Conservation (phyloP, 2,329 filamentous ascomycete genomes). For the Chaetothyriales sp. region DNA sequence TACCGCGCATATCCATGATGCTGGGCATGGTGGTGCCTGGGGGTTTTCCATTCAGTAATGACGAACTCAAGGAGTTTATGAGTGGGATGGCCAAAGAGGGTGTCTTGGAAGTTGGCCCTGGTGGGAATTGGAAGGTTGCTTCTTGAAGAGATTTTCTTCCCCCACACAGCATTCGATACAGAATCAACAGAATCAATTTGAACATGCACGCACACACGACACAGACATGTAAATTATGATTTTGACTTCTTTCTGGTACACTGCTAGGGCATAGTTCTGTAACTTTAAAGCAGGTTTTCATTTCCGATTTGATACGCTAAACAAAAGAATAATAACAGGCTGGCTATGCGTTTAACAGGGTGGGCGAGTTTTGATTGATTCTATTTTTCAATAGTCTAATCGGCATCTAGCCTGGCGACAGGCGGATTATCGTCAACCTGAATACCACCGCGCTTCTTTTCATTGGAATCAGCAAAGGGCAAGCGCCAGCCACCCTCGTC, state of each 20-base stretch:
- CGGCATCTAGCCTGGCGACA: slow-evolving; percentile 61
- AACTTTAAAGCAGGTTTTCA: too few species aligned
- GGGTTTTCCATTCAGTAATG: slow-evolving; percentile 78
- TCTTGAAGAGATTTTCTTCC: not conserved
- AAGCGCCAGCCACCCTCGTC: slow-evolving; percentile 72
- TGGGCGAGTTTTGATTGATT: too few species aligned
- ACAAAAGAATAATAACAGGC: too few species aligned
- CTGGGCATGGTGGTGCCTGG: slow-evolving; percentile 81
- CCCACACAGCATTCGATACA: not conserved
- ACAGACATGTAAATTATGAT: too few species aligned
- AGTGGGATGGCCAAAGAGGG: slow-evolving; percentile 61
- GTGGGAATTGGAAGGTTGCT: slow-evolving; percentile 51
- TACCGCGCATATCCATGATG: slow-evolving; percentile 80
- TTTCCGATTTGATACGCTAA: too few species aligned
- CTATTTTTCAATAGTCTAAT: slow-evolving; percentile 34
- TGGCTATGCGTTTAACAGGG: too few species aligned
- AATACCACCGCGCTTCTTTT: slow-evolving; percentile 80
- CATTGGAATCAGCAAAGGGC: slow-evolving; percentile 65
- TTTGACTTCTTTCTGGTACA: too few species aligned
- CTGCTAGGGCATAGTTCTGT: too few species aligned
- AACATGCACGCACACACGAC: not conserved
- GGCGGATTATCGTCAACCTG: slow-evolving; percentile 73
- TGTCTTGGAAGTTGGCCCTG: slow-evolving; percentile 50
- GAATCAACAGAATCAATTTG: not conserved
- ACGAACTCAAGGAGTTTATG: slow-evolving; percentile 73